Conservation (phyloP, 306 rosid genomes). For the Cucurbita maxima region DNA sequence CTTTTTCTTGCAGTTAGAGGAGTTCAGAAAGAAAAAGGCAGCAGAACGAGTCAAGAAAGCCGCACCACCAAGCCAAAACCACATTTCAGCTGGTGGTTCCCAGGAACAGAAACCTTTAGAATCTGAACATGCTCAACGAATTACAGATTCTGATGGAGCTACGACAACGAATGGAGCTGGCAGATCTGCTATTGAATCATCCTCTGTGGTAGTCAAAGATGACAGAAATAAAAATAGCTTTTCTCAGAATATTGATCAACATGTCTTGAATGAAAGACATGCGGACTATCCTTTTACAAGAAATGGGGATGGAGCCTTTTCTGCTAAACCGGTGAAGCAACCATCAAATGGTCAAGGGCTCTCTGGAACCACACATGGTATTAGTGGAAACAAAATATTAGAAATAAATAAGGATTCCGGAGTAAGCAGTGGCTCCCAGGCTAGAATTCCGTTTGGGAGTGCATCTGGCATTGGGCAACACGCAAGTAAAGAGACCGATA, state of each 20-base stretch:
- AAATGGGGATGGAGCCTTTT: constrained; percentile 21
- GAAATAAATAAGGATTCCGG: constrained; percentile 22
- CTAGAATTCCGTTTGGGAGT: constrained; percentile 23
- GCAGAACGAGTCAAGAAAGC: constrained; percentile 68
- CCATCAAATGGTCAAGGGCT: constrained; percentile 20
- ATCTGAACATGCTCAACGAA: constrained; percentile 37
- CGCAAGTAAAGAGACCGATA: constrained; percentile 27
- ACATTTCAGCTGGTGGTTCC: constrained; percentile 27
- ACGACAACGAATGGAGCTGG: constrained; percentile 48
- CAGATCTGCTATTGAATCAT: constrained; percentile 18
- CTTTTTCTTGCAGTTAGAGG: constrained; percentile 56
- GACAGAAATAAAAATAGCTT: constrained; percentile 18
- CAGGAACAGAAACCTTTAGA: constrained; percentile 45
- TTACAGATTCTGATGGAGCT: constrained; percentile 41
- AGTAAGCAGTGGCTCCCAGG: constrained; percentile 15
- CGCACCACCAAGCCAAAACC: constrained; percentile 24
- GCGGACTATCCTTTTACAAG: constrained; percentile 10
- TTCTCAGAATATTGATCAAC: constrained; percentile 27
- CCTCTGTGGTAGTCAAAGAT: constrained; percentile 20
- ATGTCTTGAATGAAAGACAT: constrained; percentile 16
- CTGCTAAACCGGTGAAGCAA: constrained; percentile 20
- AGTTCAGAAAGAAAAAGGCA: constrained; percentile 87
- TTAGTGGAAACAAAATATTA: constrained; percentile 17
- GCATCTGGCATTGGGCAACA: constrained; percentile 18
- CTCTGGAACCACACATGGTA: constrained; percentile 20